Percentiles rank a stretch among this genome's conserved stretches.
phyloP scores from a whole-genome alignment of 1,284 basidiomycete genomes.

The Austroboletus novae-zelandiae region DNA sequence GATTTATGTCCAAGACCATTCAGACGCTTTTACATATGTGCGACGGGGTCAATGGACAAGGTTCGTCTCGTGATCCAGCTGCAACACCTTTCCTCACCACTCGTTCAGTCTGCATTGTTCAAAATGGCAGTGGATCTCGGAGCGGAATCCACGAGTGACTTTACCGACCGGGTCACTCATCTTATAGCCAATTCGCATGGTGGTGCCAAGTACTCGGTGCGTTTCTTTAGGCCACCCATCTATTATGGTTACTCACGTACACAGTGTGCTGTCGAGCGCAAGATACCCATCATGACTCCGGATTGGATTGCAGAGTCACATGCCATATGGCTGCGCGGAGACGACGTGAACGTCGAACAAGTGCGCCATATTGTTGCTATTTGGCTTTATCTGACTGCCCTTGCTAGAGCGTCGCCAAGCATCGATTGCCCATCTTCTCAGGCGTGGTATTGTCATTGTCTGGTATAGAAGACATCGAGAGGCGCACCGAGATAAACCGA shows the following conservation, averaged over 20 bases:
- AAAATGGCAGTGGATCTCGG: conserved; percentile 76
- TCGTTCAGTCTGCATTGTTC: conserved; percentile 57
- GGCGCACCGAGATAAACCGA: conserved; percentile 56
- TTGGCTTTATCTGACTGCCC: conserved; percentile 23
- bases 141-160: conserved; percentile 59
- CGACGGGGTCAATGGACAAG: conserved; percentile 72
- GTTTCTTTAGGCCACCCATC: conserved; percentile 16
- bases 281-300: conserved; percentile 70
- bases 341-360: conserved; percentile 62
- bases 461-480: conserved; percentile 55
- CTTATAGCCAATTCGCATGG: conserved; percentile 68
- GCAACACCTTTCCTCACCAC: not conserved
- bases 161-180: conserved; percentile 81
- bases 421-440: conserved; percentile 67
- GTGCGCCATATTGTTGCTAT: conserved; percentile 27
- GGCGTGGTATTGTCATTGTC: conserved; percentile 64
- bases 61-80: conserved; percentile 33
- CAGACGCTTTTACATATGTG: conserved; percentile 61
- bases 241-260: conserved; percentile 5
- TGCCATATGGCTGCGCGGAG: conserved; percentile 71
- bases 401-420: conserved; percentile 46
- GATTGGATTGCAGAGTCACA: conserved; percentile 72
- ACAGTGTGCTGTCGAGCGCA: conserved; percentile 72
- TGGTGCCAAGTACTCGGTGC: conserved; percentile 73
- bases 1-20: conserved; percentile 68